Percentiles rank a stretch among this genome's conserved stretches.
Conservation (phyloP, 177 flowering plant genomes). For the Vitis hybrid region DNA sequence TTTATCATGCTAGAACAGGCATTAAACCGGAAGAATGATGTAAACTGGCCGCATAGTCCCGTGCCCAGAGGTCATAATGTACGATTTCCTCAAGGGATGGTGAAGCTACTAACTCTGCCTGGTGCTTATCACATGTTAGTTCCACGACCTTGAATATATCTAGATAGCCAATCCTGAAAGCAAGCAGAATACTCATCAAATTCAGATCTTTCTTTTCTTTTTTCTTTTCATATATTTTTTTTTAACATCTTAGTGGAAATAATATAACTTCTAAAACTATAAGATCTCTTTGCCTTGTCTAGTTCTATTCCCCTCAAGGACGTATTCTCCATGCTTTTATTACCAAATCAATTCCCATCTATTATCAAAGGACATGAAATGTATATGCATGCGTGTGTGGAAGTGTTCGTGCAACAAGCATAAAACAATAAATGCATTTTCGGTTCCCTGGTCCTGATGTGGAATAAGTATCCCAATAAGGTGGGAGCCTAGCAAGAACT, state of each 20-base stretch:
- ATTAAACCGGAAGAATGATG: constrained; percentile 39
- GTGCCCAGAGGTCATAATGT: constrained; percentile 93
- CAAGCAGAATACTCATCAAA: constrained; percentile 14
- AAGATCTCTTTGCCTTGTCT: too few species aligned
- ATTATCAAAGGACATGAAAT: not conserved
- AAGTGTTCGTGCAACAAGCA: too few species aligned
- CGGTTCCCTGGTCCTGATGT: too few species aligned
- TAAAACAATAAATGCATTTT: too few species aligned
- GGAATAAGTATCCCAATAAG: too few species aligned
- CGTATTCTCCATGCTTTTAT: too few species aligned
- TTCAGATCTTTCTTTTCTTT: not conserved
- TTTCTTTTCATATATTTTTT: too few species aligned
- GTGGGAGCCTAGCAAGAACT: not conserved
- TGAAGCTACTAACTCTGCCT: constrained; percentile 51
- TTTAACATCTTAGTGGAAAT: too few species aligned
- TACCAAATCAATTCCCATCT: too few species aligned
- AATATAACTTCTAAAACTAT: too few species aligned
- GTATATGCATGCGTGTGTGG: too few species aligned
- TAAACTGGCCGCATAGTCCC: constrained; percentile 70
- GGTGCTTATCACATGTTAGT: constrained; percentile 82
- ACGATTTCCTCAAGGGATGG: constrained; percentile 93
- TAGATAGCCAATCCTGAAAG: constrained; percentile 81
- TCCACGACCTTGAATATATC: constrained; percentile 95
- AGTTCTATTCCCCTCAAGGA: too few species aligned
- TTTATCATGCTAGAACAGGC: constrained; percentile 57